Conservation (phyloP, 257 asterid species). For the Solanum pimpinellifolium region DNA sequence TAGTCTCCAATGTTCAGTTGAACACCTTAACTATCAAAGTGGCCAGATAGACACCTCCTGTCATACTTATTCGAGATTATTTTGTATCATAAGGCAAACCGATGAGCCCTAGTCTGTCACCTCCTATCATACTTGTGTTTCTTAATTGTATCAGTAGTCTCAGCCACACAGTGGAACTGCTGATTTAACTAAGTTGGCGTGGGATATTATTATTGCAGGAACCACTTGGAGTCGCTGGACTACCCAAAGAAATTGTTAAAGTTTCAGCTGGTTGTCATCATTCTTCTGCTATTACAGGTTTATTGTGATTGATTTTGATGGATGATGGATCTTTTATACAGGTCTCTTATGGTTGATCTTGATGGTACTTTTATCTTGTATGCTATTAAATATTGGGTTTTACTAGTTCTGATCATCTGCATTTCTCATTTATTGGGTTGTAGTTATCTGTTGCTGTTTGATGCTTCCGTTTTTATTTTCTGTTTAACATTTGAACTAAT, state of each 20-base stretch:
- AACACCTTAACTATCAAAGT: background rate
- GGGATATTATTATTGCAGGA: conserved; percentile 35
- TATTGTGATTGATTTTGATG: background rate
- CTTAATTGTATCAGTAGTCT: background rate
- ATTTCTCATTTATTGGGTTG: background rate
- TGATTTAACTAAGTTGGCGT: background rate
- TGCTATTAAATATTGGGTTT: background rate
- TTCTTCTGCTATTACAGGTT: conserved; percentile 94
- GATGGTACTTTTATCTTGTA: background rate
- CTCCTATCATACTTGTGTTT: background rate
- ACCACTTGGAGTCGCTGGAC: conserved; percentile 52
- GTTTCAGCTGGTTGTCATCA: conserved; percentile 95
- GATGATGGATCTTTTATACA: conserved; percentile 16
- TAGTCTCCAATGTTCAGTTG: background rate
- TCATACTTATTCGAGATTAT: background rate
- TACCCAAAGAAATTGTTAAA: conserved; percentile 40
- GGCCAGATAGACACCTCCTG: background rate
- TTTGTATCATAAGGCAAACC: background rate
- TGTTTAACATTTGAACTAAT: background rate
- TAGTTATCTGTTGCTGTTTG: background rate
- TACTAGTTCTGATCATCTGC: background rate
- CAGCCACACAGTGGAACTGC: background rate
- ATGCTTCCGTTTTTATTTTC: background rate
- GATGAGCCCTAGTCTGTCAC: background rate
- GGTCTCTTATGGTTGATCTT: conserved; percentile 25